Base-by-base conservation (phyloP, 257 asterid species). In the Solanum raphanifolium region DNA sequence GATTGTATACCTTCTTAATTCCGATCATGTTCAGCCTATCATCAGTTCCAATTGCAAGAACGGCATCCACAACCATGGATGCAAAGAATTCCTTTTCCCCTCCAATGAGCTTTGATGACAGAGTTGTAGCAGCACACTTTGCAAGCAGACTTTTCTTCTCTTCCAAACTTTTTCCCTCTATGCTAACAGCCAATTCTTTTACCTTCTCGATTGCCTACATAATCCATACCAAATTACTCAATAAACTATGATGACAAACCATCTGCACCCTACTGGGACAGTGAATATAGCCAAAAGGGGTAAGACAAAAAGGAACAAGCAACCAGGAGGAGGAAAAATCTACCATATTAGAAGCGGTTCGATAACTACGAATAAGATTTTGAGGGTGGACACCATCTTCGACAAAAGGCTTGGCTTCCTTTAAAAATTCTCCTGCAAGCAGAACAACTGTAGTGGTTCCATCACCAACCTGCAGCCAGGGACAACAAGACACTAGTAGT, bases 381-480 rank as follows among this genome's bases (percentile, higher is more conserved):
- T 97, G 99, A 55, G 99, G 94, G 90, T 96, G 99, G 86, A 97
- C 99, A 68, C 99, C 99, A 90, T 97, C 99, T 89, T 97, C 99
- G 90, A 97, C 86, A 88, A 96, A 97, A 87, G 99, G 99, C 88
- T 97, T 97, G 83, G 99, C 99, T 91, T 95, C 99, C 96, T 93
- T 96, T 89, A 97, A 88, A 90, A 95, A 97, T 88, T 97, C 99
- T 85, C 98, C 98, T 39, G 99, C 99, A 85, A 97, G 99, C 86
- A 97, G 93, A 88, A 97, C 99, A 38, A 97, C 99, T 2, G 99
- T 97, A 52, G 99, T 97, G 83, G 99, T 97, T 79, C 99, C 99
- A 90, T 97, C 99, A 83, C 99, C 99, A 91, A 97, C 99, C 99
- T 97, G 94, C 88, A 88, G 31, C 66, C 65, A 85, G 27, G 20